phyloP scores from a whole-genome alignment of 176 grass and related monocot species.

The Tillandsia fasciculata region DNA sequence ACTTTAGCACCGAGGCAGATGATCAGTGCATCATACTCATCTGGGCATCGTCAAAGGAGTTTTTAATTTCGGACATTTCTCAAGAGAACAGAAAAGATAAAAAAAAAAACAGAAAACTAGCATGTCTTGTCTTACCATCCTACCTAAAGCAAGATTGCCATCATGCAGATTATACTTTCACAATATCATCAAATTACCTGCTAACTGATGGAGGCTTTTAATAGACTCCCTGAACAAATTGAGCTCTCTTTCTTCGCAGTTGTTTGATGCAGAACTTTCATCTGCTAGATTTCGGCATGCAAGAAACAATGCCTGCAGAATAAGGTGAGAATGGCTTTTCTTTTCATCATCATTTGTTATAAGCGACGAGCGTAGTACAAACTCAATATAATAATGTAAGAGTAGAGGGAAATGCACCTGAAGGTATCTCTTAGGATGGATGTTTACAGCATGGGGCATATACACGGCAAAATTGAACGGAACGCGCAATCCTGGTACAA shows the following conservation, averaged over 20 bases:
- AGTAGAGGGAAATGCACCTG: conserved; percentile 36
- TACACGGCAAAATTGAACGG: conserved; percentile 69
- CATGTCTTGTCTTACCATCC: too few species aligned
- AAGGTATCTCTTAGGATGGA: conserved; percentile 80
- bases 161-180: background rate
- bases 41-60: conserved; percentile 26
- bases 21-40: conserved; percentile 75
- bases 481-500: conserved; percentile 57
- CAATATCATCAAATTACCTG: conserved; percentile 31
- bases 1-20: conserved; percentile 81
- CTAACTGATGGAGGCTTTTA: conserved; percentile 40
- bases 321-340: background rate
- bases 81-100: too few species aligned
- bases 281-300: conserved; percentile 62
- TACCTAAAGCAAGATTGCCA: too few species aligned
- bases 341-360: background rate
- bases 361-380: background rate
- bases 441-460: conserved; percentile 68
- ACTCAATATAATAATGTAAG: background rate
- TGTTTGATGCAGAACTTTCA: conserved; percentile 22
- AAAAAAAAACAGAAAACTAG: too few species aligned
- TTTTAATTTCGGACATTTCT: background rate
- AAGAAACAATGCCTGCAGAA: conserved; percentile 57
- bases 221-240: conserved; percentile 49
- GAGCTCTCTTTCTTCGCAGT: conserved; percentile 27